phyloP scores from a whole-genome alignment of 1,284 basidiomycete genomes.

The Trametes hirsuta region DNA sequence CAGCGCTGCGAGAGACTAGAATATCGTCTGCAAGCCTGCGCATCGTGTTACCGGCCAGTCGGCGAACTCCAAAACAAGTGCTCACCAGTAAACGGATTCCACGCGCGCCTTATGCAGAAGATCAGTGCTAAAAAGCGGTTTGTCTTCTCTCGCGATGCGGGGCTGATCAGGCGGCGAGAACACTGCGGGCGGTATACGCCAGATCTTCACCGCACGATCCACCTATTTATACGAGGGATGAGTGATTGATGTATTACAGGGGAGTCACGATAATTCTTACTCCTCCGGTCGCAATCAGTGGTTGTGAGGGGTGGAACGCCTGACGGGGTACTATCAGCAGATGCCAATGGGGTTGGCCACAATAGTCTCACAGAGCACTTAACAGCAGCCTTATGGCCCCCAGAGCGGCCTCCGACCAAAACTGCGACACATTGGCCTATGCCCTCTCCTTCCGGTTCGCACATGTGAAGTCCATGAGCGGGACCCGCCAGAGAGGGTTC shows the following conservation, averaged over 20 bases:
- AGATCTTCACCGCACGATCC: conserved; percentile 74
- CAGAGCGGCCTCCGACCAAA: conserved; percentile 67
- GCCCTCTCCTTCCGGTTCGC: conserved; percentile 60
- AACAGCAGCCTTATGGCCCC: conserved; percentile 71
- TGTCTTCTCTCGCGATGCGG: conserved; percentile 62
- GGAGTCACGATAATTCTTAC: conserved; percentile 42
- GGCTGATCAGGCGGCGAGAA: conserved; percentile 31
- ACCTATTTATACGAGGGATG: conserved; percentile 44
- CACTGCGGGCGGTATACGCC: conserved; percentile 46
- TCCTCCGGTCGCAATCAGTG: conserved; percentile 74
- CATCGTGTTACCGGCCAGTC: not conserved
- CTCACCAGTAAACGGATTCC: conserved; percentile 63
- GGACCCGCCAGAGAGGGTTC: conserved; percentile 60
- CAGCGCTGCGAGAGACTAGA: conserved; percentile 62
- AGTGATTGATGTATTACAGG: not conserved
- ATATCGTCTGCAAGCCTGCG: conserved; percentile 63
- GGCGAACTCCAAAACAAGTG: not conserved
- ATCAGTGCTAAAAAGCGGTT: conserved; percentile 70
- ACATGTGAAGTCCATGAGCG: conserved; percentile 67
- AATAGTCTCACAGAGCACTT: conserved; percentile 55
- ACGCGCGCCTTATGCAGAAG: conserved; percentile 68
- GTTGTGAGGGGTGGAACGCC: conserved; percentile 66
- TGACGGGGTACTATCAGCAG: conserved; percentile 27
- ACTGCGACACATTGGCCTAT: conserved; percentile 65
- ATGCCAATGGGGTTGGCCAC: too few relatives aligned